Base-by-base conservation (phyloP, 2,329 filamentous ascomycete species). In the Orbilia javanica region DNA sequence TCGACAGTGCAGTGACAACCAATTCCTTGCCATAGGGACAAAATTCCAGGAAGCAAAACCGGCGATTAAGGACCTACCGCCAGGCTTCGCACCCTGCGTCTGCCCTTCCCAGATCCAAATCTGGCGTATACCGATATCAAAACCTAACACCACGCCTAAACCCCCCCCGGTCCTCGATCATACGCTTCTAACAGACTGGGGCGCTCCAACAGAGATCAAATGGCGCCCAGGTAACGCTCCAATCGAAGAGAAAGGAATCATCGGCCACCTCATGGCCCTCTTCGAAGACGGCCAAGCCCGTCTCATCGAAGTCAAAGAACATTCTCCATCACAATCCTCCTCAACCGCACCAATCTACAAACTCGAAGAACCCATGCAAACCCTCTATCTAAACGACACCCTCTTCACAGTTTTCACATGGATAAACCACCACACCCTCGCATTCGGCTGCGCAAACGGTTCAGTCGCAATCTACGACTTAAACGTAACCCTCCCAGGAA, bases 111-210 rank as follows among this genome's bases (percentile, higher is more conserved):
- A 84, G 1, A 85, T 88, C 8, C 86, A 87, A 74, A 85, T 88
- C 34, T 88, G 87, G 87, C 82, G 84, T 25, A 85, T 88, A 62
- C 82, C 82, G 3, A 82, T 83, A 11, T 79, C 55, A 36, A 72
- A 60, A 68, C 34, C 70, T 15, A 71, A 69, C 73, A 4, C 82
- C 81, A 31, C 81, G 73, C 5, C 80, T 84, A 20, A 83, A 84
- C 80, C 73, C n/a, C 60, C 82, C 2, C 86, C 87, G 2, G 80
- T 81, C 13, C 83, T 88, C n/a, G 82, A 83, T n/a, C 79, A 85
- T 15, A 84, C 86, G 0, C 81, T 88, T 15, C 87, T 86, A 72
- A 84, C 85, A 4, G 84, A 86, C 34, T 87, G 86, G 85, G 87
- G 86, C 8, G 83, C 84, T 18, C 82, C 86, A 2, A 85, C 84